Evolutionary conservation across 1,284 basidiomycete species (phyloP), one percentile per base, ranked within the genome.

Genomic region (Sparassis latifolia): DNA sequence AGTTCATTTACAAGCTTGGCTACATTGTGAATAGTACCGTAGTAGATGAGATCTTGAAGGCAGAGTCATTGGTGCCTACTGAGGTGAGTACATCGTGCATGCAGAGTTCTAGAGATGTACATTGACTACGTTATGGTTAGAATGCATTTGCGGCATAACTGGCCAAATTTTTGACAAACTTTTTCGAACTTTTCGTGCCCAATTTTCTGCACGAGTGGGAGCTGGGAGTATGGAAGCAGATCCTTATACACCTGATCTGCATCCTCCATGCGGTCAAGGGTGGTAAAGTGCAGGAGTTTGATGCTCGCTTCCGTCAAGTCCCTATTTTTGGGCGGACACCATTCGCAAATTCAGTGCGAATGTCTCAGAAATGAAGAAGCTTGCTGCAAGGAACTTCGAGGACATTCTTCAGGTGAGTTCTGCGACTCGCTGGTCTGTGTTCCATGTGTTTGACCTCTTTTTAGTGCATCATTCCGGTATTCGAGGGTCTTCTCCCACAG

Each of bases 321-420:
- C 35, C 35, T 12, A 12, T 6, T 37, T 37, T 37, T 1, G 35
- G 7, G 12, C 35, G 6, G 35, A 37, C 35, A 37, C 35, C 12
- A 63, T 62, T 9, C 50, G 59, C 5, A 28, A 42, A n/a, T 61
- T 61, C 39, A 38, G 42, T 2, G 33, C 42, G 5, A 55, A 58
- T 52, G 56, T 49, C 1, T 51, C 56, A 5, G 57, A 47, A 27
- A 58, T 62, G 58, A 53, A 52, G 39, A 61, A 64, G 47, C 48
- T 68, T 0, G 65, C 68, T 12, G 68, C 62, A 2, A 53, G 62
- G 3, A 64, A 72, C 47, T 72, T 58, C 49, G 66, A 71, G 48
- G 63, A 68, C 44, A 42, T 64, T 2, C 50, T 66, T 37, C 61
- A 66, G 56, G 65, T 64, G 49, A 28, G 56, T 59, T 31, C 44